Conservation (phyloP, 768 basidiomycete genomes). For the Suillus paluster region DNA sequence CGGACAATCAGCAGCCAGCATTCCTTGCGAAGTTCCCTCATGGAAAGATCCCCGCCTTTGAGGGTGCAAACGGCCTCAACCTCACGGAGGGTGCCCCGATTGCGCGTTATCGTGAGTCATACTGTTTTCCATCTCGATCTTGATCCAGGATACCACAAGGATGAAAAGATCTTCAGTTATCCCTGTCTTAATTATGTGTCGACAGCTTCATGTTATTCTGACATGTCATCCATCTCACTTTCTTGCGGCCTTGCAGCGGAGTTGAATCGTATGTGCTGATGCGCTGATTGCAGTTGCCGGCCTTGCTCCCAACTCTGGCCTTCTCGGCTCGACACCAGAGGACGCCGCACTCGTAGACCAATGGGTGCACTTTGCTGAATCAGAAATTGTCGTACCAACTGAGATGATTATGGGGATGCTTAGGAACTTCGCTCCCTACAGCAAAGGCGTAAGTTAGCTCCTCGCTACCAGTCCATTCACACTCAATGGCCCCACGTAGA, state of each 20-base stretch:
- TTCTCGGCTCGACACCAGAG: constrained; percentile 68
- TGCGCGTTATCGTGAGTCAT: constrained; percentile 77
- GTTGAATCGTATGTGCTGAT: constrained; percentile 15
- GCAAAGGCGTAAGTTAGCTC: constrained; percentile 70
- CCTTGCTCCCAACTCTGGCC: constrained; percentile 75
- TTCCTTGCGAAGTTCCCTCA: constrained; percentile 77
- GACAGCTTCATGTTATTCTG: constrained; percentile 39
- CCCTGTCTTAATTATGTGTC: constrained; percentile 73
- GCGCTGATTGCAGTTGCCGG: constrained; percentile 61
- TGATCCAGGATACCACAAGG: constrained; percentile 20
- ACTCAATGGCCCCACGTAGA: constrained; percentile 39
- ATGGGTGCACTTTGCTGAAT: constrained; percentile 79
- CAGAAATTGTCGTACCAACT: constrained; percentile 54
- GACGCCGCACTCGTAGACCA: constrained; percentile 82
- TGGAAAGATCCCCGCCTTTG: constrained; percentile 86
- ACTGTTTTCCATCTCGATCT: background rate
- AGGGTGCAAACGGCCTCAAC: constrained; percentile 75
- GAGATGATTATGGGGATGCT: constrained; percentile 47
- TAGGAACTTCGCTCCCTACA: constrained; percentile 65
- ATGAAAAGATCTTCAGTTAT: constrained; percentile 61
- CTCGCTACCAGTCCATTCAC: constrained; percentile 2
- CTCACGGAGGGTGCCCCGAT: constrained; percentile 82
- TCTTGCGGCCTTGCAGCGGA: background rate
- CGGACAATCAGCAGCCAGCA: constrained; percentile 72
- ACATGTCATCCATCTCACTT: constrained; percentile 8